Evolutionary conservation across 805 yeast species (phyloP).

Genomic region (Starmerella powellii): DNA sequence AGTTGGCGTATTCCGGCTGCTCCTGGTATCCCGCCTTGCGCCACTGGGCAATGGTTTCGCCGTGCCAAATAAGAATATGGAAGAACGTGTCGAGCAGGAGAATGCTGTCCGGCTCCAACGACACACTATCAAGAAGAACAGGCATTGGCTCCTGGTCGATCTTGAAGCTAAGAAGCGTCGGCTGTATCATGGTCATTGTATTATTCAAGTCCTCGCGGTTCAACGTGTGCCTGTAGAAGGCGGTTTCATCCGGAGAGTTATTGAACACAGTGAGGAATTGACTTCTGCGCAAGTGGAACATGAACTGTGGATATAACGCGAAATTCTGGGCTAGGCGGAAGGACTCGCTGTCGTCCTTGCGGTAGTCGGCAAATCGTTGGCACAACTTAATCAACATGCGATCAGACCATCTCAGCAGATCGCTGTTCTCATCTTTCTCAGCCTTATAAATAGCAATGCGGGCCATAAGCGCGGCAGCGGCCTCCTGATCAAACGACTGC

Average conservation of each 20-base stretch:
- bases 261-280: conserved; percentile 93
- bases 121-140: conserved; percentile 83
- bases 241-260: conserved; percentile 97
- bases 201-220: conserved; percentile 85
- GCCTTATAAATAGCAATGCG: conserved; percentile 79
- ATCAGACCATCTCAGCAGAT: conserved; percentile 89
- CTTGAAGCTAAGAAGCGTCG: conserved; percentile 77
- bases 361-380: conserved; percentile 85
- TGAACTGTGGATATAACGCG: conserved; percentile 85
- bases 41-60: conserved; percentile 92
- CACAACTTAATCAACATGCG: conserved; percentile 80
- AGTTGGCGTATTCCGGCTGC: conserved; percentile 76
- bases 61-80: conserved; percentile 91
- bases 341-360: conserved; percentile 70
- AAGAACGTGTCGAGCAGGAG: conserved; percentile 88
- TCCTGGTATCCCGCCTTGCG: conserved; percentile 90
- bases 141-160: conserved; percentile 80
- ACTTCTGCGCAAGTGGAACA: conserved; percentile 89
- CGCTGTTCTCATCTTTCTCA: conserved; percentile 67
- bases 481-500: conserved; percentile 89
- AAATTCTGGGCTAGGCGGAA: conserved; percentile 77
- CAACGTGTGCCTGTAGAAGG: conserved; percentile 86
- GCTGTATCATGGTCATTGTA: conserved; percentile 94
- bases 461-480: conserved; percentile 90
- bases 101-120: conserved; percentile 78